Percentiles rank a stretch among this genome's conserved stretches.
Conservation (phyloP, 2,329 filamentous ascomycete genomes). For the Aspergillus sp. region DNA sequence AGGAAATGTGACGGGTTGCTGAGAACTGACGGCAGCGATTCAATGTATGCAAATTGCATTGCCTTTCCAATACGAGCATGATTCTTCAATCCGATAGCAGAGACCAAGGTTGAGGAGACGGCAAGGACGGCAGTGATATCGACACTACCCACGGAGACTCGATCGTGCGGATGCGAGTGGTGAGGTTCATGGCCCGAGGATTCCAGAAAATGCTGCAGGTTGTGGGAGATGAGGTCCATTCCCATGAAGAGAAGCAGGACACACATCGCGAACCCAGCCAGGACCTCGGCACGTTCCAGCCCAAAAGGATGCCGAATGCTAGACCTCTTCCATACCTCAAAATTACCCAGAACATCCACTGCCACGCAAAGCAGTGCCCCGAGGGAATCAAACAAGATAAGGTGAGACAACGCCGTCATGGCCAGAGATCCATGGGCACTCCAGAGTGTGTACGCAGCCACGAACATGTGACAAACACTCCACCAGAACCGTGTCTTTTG, state of each 20-base stretch:
- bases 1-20: constrained; percentile 94
- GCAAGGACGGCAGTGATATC: constrained; percentile 78
- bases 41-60: constrained; percentile 80
- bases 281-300: constrained; percentile 84
- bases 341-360: constrained; percentile 91
- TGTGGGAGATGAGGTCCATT: constrained; percentile 90
- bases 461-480: constrained; percentile 81
- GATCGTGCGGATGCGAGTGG: constrained; percentile 61
- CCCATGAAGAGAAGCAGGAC: constrained; percentile 97
- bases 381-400: constrained; percentile 92
- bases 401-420: constrained; percentile 84
- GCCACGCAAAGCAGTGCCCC: constrained; percentile 86
- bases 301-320: constrained; percentile 91
- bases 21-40: constrained; percentile 76
- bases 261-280: constrained; percentile 93
- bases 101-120: constrained; percentile 76
- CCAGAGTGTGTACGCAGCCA: constrained; percentile 82
- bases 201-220: constrained; percentile 88
- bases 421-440: constrained; percentile 80
- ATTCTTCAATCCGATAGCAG: constrained; percentile 81
- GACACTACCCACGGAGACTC: constrained; percentile 69
- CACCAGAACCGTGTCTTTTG: constrained; percentile 80
- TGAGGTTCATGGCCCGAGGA: constrained; percentile 69
- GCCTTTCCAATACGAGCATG: constrained; percentile 88
- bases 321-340: constrained; percentile 93